Base-by-base conservation (phyloP, 140 eudicot species). In the Flaveria floridana region DNA sequence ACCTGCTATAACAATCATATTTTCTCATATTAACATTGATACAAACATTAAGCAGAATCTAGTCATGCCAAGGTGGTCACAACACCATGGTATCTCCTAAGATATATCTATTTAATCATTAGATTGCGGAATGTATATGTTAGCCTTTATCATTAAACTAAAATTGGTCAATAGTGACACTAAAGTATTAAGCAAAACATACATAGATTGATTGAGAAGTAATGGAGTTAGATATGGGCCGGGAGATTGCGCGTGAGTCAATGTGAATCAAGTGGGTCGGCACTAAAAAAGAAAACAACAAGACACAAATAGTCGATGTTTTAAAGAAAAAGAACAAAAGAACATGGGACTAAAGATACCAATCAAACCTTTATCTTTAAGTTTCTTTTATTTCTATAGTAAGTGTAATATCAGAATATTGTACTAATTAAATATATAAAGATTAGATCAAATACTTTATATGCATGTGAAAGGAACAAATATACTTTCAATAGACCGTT, bases 221-320 rank as follows among this genome's bases (percentile, higher is more conserved):
- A 71, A 70, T 26, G 42, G 0, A n/a, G 44, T 44, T 44, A 73
- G 75, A 78, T 78, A 61, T 75, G 82, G 65, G 46, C 51, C 68
- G 9, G 44, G 20, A 78, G 79, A 68, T 73, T 80, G 79, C 79
- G 80, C 79, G 83, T 79, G 83, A 80, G 68, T 53, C 68, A 9
- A 76, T 41, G 50, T 20, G 59, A 70, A 71, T 71, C 73, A 74
- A 68, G 84, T 80, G 84, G 84, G 80, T 80, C 84, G 84, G 80
- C 76, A 80, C 80, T 58, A 12, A 56, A 39, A 71, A 78, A 41
- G 76, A 21, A 62, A 71, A 20, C 46, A 69, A 72, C 2, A 11
- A 44, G 14, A 44, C 14, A 34, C 69, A 73, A 65, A 50, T 44
- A 73, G 71, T 70, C 72, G 72, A 59, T 30, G 44, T 48, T 70